Conservation (phyloP, 768 basidiomycete genomes). For the Lentinula lateritia region DNA sequence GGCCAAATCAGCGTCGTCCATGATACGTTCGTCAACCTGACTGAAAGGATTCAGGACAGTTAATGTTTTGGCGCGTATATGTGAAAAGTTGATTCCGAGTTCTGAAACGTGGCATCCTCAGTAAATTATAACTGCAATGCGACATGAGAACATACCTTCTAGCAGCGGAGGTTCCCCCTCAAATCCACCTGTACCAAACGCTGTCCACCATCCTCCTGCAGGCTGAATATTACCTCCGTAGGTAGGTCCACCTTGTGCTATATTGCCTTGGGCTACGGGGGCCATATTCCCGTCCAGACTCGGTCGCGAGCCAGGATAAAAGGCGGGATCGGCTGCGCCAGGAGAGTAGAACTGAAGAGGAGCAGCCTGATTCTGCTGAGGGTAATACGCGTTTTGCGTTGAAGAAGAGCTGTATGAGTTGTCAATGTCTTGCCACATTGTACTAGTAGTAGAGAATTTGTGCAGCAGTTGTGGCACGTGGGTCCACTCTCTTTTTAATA, state of each 20-base stretch:
- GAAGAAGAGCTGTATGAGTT: constrained; percentile 55
- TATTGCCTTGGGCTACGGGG: constrained; percentile 42
- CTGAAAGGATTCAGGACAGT: constrained; percentile 93
- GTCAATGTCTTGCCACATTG: constrained; percentile 69
- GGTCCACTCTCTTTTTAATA: no score
- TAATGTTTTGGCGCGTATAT: constrained; percentile 90
- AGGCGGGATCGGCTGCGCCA: constrained; percentile 47
- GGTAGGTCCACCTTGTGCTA: constrained; percentile 37
- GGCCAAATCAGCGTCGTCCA: constrained; percentile 98
- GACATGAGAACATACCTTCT: constrained; percentile 62
- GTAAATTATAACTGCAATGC: constrained; percentile 2
- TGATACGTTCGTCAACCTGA: constrained; percentile 82
- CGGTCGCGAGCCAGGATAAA: constrained; percentile 68
- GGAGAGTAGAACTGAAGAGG: constrained; percentile 79
- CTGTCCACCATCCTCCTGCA: constrained; percentile 86
- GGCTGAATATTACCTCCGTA: constrained; percentile 74
- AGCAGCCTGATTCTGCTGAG: constrained; percentile 41
- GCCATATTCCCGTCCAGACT: constrained; percentile 67
- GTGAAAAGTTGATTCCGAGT: constrained; percentile 95
- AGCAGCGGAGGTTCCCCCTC: constrained; percentile 95
- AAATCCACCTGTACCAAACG: constrained; percentile 91
- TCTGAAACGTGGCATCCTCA: constrained; percentile 41
- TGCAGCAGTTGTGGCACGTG: neutral
- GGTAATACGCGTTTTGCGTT: constrained; percentile 56
- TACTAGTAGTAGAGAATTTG: constrained; percentile 5